Conservation (phyloP, 805 yeast species). For the Kodamaea kaohsiungensis region DNA sequence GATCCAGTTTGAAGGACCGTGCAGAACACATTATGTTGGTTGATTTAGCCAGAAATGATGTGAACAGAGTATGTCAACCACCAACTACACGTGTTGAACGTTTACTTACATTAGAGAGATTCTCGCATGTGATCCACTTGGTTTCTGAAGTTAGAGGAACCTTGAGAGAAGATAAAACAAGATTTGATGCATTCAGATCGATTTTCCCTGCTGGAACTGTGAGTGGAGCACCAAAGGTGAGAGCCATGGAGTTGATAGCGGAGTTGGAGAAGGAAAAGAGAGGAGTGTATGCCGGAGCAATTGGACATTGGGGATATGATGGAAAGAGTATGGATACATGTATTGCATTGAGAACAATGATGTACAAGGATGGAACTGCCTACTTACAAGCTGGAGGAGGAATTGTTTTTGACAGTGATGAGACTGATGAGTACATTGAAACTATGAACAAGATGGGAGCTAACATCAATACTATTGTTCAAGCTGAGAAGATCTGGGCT, state of each 20-base stretch:
- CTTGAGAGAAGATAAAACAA: slow-evolving; percentile 74
- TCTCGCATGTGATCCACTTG: slow-evolving; percentile 95
- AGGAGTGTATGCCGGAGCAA: slow-evolving; percentile 98
- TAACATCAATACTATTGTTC: slow-evolving; percentile 84
- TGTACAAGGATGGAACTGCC: slow-evolving; percentile 84
- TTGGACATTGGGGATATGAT: slow-evolving; percentile 97
- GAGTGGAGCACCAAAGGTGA: slow-evolving; percentile 96
- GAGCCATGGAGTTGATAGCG: slow-evolving; percentile 92
- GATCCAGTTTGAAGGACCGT: slow-evolving; percentile 82
- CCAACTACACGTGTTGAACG: slow-evolving; percentile 82
- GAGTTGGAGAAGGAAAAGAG: slow-evolving; percentile 89
- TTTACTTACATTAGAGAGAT: slow-evolving; percentile 84
- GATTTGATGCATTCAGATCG: slow-evolving; percentile 97
- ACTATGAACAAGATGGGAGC: slow-evolving; percentile 98
- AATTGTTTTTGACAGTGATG: slow-evolving; percentile 92
- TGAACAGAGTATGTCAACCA: slow-evolving; percentile 93
- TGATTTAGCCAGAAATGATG: slow-evolving; percentile 94
- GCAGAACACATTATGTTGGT: slow-evolving; percentile 99
- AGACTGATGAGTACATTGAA: slow-evolving; percentile 91
- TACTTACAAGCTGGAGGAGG: slow-evolving; percentile 99
- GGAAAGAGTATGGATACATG: slow-evolving; percentile 96
- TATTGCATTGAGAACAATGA: slow-evolving; percentile 97
- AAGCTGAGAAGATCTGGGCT: slow-evolving; percentile 83
- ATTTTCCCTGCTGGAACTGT: slow-evolving; percentile 99
- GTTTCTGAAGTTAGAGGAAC: slow-evolving; percentile 95